Evolutionary conservation across 2,329 filamentous ascomycete species (phyloP).

Genomic region (Pseudocercospora cruenta): DNA sequence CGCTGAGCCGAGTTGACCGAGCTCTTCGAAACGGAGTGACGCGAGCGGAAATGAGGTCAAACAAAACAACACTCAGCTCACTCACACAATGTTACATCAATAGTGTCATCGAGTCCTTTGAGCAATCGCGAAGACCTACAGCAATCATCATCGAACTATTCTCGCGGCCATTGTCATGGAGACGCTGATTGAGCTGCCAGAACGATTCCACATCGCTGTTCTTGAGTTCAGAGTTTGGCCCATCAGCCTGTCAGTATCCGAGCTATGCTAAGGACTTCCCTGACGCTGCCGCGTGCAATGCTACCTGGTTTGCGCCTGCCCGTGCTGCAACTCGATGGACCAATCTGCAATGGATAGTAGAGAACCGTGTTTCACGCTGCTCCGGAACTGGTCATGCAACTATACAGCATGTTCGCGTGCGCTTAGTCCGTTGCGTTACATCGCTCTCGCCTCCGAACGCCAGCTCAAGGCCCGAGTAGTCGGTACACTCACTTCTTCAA

Average conservation of each 20-base stretch:
- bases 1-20: background rate
- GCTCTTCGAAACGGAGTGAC: constrained; percentile 4
- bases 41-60: constrained; percentile 19
- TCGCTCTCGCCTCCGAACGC: background rate
- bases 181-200: background rate
- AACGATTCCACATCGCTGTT: background rate
- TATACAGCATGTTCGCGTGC: background rate
- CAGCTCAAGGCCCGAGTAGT: background rate
- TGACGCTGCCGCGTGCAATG: background rate
- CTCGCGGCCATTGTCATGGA: background rate
- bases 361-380: background rate
- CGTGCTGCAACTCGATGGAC: background rate
- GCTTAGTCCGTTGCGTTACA: background rate
- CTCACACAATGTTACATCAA: constrained; percentile 1
- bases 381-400: background rate
- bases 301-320: background rate
- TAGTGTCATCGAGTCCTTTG: constrained; percentile 1
- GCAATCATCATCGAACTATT: background rate
- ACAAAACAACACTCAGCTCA: background rate
- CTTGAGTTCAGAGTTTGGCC: background rate
- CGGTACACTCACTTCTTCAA: background rate
- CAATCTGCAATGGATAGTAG: background rate
- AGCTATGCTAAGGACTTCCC: background rate
- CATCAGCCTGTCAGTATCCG: background rate
- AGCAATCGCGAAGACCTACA: constrained; percentile 2